Conservation (phyloP, 345 rosid genomes). For the Sonneratia alba region DNA sequence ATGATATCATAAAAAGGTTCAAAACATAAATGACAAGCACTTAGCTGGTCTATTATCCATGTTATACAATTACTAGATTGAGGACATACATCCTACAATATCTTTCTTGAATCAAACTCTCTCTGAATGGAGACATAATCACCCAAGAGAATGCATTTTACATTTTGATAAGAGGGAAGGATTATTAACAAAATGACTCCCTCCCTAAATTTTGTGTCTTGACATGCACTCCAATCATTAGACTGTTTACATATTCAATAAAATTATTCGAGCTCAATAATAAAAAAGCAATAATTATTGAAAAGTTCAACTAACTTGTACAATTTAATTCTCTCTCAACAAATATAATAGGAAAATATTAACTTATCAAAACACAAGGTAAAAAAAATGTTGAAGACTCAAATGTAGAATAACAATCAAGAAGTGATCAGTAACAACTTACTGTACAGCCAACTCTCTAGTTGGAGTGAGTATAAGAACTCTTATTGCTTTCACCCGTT, state of each 20-base stretch:
- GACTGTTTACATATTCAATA: background rate
- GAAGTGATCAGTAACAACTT: constrained; percentile 20
- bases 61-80: background rate
- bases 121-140: background rate
- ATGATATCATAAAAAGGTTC: background rate
- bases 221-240: background rate
- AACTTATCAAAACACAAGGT: background rate
- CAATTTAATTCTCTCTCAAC: background rate
- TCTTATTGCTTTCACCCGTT: constrained; percentile 66
- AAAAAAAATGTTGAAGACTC: background rate
- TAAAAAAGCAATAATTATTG: background rate
- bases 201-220: background rate
- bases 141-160: background rate
- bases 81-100: background rate
- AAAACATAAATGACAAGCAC: background rate
- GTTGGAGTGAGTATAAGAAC: constrained; percentile 95
- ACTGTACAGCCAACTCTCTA: constrained; percentile 93
- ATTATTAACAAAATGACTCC: background rate
- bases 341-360: background rate
- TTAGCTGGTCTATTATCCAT: background rate
- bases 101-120: background rate
- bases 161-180: background rate
- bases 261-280: background rate
- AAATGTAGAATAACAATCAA: background rate
- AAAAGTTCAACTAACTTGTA: background rate